A percentile compares a stretch with the other conserved stretches of the same genome.
Conservation (phyloP, 129 eudicot species). For the Scalesia atractyloides region DNA sequence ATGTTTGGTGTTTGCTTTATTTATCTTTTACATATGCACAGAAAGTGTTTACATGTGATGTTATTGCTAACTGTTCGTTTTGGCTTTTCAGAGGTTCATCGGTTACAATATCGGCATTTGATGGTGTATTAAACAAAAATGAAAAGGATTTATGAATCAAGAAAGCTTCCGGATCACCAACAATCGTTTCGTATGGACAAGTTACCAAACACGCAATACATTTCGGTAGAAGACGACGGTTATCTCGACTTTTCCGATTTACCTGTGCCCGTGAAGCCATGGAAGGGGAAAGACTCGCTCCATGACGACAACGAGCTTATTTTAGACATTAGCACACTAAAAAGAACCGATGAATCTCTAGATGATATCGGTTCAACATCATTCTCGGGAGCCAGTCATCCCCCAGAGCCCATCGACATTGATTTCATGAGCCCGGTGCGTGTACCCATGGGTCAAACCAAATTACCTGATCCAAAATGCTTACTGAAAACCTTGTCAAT, state of each 20-base stretch:
- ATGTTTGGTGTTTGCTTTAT: background rate
- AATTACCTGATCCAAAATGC: slow-evolving; percentile 41
- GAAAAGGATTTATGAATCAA: slow-evolving; percentile 53
- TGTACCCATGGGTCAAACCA: slow-evolving; percentile 61
- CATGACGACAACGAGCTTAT: slow-evolving; percentile 54
- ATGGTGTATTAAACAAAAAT: slow-evolving; percentile 39
- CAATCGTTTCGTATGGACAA: slow-evolving; percentile 32
- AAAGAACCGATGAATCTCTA: slow-evolving; percentile 49
- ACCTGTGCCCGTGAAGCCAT: slow-evolving; percentile 34
- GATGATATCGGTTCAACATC: slow-evolving; percentile 63
- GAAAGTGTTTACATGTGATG: background rate
- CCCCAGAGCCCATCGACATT: slow-evolving; percentile 69
- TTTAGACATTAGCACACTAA: slow-evolving; percentile 49
- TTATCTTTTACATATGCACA: background rate
- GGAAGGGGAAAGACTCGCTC: slow-evolving; percentile 55
- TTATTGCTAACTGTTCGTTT: slow-evolving; percentile 14
- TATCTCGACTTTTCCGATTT: slow-evolving; percentile 25
- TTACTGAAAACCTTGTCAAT: slow-evolving; percentile 49
- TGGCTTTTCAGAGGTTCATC: slow-evolving; percentile 12
- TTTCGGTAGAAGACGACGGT: slow-evolving; percentile 37
- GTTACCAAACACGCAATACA: slow-evolving; percentile 30
- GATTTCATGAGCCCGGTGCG: slow-evolving; percentile 67
- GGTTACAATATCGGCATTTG: slow-evolving; percentile 18
- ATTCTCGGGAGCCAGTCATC: slow-evolving; percentile 83
- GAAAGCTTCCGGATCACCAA: slow-evolving; percentile 37